Evolutionary conservation across 2,329 filamentous ascomycete species (phyloP).

Genomic region (Phialophora chinensis): DNA sequence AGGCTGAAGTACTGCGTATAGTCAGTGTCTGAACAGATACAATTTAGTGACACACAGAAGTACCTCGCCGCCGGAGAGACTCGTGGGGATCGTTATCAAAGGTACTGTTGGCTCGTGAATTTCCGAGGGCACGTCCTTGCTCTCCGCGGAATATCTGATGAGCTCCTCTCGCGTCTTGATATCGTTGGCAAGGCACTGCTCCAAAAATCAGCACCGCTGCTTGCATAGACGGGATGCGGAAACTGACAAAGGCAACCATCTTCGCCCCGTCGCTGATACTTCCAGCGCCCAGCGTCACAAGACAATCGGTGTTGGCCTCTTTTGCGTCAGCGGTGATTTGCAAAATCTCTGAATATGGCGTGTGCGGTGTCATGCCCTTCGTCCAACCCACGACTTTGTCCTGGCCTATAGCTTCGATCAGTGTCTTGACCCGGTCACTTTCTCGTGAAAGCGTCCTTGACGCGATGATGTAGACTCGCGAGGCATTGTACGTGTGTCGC

Average conservation of each 20-base stretch:
- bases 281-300: conserved; percentile 61
- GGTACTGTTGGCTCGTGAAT: conserved; percentile 52
- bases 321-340: conserved; percentile 52
- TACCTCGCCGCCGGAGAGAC: conserved; percentile 21
- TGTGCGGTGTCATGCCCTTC: conserved; percentile 61
- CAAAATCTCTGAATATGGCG: conserved; percentile 59
- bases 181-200: conserved; percentile 54
- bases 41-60: conserved; percentile 24
- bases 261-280: conserved; percentile 63
- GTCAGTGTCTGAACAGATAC: background rate
- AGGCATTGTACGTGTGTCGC: conserved; percentile 47
- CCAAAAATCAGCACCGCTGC: conserved; percentile 38
- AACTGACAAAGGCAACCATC: conserved; percentile 47
- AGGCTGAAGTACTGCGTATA: conserved; percentile 17
- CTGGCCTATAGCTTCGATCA: conserved; percentile 44
- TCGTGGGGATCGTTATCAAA: conserved; percentile 20
- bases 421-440: conserved; percentile 51
- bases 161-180: conserved; percentile 48
- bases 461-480: conserved; percentile 57
- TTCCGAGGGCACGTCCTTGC: conserved; percentile 49
- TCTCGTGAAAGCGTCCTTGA: conserved; percentile 56
- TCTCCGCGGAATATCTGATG: conserved; percentile 44
- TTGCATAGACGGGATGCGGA: background rate
- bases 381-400: conserved; percentile 51
- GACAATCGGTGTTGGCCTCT: conserved; percentile 48